Evolutionary conservation across 306 rosid species (phyloP).

Genomic region (Castanospermum australe): DNA sequence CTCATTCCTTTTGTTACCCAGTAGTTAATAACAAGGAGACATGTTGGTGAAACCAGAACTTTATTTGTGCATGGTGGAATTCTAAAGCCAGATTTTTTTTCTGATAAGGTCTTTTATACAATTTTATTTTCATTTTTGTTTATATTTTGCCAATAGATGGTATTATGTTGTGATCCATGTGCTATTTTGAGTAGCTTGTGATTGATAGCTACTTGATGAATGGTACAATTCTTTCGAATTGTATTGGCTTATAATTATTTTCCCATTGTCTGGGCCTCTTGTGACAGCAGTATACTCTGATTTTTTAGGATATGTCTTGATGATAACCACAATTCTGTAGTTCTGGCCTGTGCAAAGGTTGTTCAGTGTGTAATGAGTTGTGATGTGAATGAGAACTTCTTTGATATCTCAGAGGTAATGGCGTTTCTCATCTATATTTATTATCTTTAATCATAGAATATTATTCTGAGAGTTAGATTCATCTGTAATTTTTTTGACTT

Average conservation of each 20-base stretch:
- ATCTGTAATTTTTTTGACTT: slow-evolving; percentile 27
- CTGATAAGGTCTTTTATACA: too few species aligned
- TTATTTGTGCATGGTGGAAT: too few species aligned
- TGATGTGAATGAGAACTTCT: slow-evolving; percentile 79
- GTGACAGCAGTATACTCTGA: slow-evolving; percentile 6
- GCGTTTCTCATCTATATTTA: background rate
- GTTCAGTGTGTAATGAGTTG: slow-evolving; percentile 67
- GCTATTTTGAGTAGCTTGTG: slow-evolving; percentile 8
- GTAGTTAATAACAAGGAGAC: slow-evolving; percentile 16
- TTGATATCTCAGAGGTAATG: slow-evolving; percentile 66
- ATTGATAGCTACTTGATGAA: slow-evolving; percentile 5
- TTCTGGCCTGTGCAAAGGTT: slow-evolving; percentile 75
- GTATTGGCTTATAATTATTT: background rate
- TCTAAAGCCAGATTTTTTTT: too few species aligned
- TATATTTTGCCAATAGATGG: slow-evolving; percentile 5
- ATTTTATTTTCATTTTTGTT: background rate
- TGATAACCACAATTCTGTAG: slow-evolving; percentile 87
- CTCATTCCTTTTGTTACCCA: background rate
- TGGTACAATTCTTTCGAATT: slow-evolving; percentile 3
- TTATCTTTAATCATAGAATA: slow-evolving; percentile 7
- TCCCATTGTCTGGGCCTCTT: background rate
- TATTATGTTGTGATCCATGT: background rate
- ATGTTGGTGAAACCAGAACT: background rate
- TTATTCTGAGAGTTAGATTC: slow-evolving; percentile 20
- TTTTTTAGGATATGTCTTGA: slow-evolving; percentile 77